Conservation (phyloP, 495 filamentous ascomycete species). For the Aspergillus panamensis region DNA sequence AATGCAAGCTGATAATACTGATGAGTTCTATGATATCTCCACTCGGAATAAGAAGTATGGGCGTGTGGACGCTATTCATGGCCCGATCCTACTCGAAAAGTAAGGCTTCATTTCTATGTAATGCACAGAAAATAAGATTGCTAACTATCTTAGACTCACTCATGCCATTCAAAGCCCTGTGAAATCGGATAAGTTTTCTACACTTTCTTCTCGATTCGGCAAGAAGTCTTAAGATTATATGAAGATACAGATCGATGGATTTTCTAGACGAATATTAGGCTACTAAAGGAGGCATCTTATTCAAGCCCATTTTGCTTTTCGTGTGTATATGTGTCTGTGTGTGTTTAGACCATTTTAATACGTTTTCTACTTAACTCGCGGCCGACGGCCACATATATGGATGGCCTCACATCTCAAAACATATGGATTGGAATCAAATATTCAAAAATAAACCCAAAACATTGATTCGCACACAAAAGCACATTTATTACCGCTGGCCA, state of each 20-base stretch:
- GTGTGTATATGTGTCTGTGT: too few species aligned
- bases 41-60: slow-evolving; percentile 88
- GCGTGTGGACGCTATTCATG: slow-evolving; percentile 84
- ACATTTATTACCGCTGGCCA: too few species aligned
- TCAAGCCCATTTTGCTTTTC: too few species aligned
- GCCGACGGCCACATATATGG: too few species aligned
- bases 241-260: too few species aligned
- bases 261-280: background rate
- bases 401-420: too few species aligned
- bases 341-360: too few species aligned
- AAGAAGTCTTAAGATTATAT: slow-evolving; percentile 46
- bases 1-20: slow-evolving; percentile 82
- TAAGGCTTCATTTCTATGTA: slow-evolving; percentile 32
- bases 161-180: slow-evolving; percentile 56
- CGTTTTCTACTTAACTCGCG: too few species aligned
- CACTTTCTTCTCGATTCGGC: slow-evolving; percentile 68
- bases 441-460: too few species aligned
- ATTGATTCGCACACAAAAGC: too few species aligned
- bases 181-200: slow-evolving; percentile 60
- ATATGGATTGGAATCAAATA: too few species aligned
- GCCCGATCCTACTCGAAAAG: slow-evolving; percentile 86
- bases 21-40: slow-evolving; percentile 90
- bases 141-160: slow-evolving; percentile 59
- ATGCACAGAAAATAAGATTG: slow-evolving; percentile 6
- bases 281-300: background rate